Conservation (phyloP, 2,329 filamentous ascomycete genomes). For the Leptographium galeiforme region DNA sequence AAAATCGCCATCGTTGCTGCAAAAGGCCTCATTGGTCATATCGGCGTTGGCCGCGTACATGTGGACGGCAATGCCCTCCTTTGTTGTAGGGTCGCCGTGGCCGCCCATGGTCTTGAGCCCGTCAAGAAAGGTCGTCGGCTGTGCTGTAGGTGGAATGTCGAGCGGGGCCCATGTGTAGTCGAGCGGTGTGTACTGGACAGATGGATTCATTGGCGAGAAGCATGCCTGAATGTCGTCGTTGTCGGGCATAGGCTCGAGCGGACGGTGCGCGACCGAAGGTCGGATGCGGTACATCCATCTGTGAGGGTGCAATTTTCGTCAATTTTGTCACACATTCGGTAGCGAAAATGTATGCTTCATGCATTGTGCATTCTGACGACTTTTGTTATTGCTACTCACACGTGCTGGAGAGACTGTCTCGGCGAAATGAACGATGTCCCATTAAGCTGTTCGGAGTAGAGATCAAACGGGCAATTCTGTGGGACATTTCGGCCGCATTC, state of each 20-base stretch:
- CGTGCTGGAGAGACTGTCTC: conserved; percentile 16
- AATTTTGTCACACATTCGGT: no score
- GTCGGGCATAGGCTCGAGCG: background rate
- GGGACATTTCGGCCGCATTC: conserved; percentile 27
- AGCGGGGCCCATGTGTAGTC: conserved; percentile 32
- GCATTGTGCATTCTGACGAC: background rate
- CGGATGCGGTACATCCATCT: conserved; percentile 8
- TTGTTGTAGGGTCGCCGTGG: conserved; percentile 32
- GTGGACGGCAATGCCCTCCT: conserved; percentile 34
- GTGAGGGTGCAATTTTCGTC: background rate
- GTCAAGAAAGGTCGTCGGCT: conserved; percentile 26
- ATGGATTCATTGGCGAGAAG: background rate
- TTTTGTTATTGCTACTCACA: conserved; percentile 9
- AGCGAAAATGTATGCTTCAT: background rate
- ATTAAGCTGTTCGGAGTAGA: conserved; percentile 33
- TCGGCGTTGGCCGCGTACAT: conserved; percentile 30
- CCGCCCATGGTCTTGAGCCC: conserved; percentile 34
- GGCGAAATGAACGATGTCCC: conserved; percentile 21
- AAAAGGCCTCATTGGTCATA: conserved; percentile 33
- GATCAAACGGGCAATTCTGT: conserved; percentile 24
- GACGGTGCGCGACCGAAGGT: background rate
- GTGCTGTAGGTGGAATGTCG: background rate
- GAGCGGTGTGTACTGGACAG: conserved; percentile 27
- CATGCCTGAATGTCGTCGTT: background rate
- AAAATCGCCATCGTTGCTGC: conserved; percentile 39